Evolutionary conservation across 1,139 yeast species (phyloP), one percentile per base, ranked within the genome.

Genomic region (Waltiozyma sp.): DNA sequence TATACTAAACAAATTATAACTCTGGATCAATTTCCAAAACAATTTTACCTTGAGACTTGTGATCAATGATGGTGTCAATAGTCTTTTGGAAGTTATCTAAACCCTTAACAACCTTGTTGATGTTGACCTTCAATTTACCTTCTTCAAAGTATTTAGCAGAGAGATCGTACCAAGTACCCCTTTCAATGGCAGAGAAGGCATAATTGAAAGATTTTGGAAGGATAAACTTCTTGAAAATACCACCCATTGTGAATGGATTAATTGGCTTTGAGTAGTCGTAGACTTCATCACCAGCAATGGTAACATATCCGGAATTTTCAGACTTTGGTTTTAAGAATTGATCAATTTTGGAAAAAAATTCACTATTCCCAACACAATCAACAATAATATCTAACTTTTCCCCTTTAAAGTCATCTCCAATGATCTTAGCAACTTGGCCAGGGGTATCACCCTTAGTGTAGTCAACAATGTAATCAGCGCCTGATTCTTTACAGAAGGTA

Each of bases 141-240:
- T 67, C 61, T 18, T 61, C 64, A 43, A 75, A 57, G 49, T 74
- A 56, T 40, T 66, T 59, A 11, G 54, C 44, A 3, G 64, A 70
- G 40, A 48, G 61, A 47, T 51, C 64, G 61, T 54, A 62, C 48
- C 53, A 62, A 28, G 40, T 53, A 35, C 48, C 46, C 11, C 52
- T 45, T 14, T 54, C 47, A 21, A 54, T 49, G 10, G 11, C 4
- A 18, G 44, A 37, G 16, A 63, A 42, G 3, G 57, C 56, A 38
- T 64, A 70, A 43, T 62, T 61, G 45, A 57, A 68, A 48, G 54
- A 54, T 53, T 50, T 57, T 59, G 49, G 61, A 45, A 63, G 68
- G 3, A 95, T 89, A 57, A 86, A 81, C 37, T 84, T 64, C 38
- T 94, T 65, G 13, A 82, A 37, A n/a, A 81, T 37, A 34, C 44